Evolutionary conservation across 495 filamentous ascomycete genomes (phyloP).

Genomic region (Letharia columbiana): DNA sequence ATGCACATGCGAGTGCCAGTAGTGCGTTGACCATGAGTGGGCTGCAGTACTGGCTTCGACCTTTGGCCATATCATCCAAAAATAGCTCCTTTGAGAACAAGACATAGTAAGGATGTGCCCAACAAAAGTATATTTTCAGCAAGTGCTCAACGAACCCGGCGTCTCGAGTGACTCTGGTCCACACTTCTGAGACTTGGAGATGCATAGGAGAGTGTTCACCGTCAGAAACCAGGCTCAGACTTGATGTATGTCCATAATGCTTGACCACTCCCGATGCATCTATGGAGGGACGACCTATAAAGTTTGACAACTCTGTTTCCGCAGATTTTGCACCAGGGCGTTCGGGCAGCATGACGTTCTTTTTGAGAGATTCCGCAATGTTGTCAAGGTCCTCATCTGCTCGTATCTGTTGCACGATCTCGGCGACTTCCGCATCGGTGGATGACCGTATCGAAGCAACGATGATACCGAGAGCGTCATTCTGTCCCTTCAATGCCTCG

Average conservation of each 20-base stretch:
- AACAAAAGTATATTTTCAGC: conserved; percentile 60
- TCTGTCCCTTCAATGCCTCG: conserved; percentile 29
- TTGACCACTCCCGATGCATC: conserved; percentile 3
- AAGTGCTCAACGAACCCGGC: conserved; percentile 16
- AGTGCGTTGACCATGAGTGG: conserved; percentile 68
- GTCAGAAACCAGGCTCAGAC: conserved; percentile 13
- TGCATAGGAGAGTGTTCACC: neutral
- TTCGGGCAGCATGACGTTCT: conserved; percentile 24
- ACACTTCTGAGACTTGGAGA: conserved; percentile 4
- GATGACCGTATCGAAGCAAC: conserved; percentile 35
- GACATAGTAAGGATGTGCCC: conserved; percentile 70
- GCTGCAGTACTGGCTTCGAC: conserved; percentile 56
- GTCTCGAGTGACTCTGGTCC: conserved; percentile 15
- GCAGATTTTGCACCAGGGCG: conserved; percentile 22
- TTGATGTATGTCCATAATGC: conserved; percentile 16
- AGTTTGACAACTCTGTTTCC: conserved; percentile 31
- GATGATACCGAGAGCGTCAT: conserved; percentile 35
- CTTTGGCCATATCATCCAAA: conserved; percentile 50
- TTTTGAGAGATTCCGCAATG: conserved; percentile 34
- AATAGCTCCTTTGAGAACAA: conserved; percentile 67
- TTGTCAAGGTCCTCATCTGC: conserved; percentile 30
- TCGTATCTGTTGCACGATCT: conserved; percentile 38
- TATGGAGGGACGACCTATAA: conserved; percentile 22
- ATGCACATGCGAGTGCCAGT: conserved; percentile 63
- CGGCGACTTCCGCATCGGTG: conserved; percentile 35